Evolutionary conservation across 345 rosid genomes (phyloP).

Genomic region (Noccaea caerulescens): DNA sequence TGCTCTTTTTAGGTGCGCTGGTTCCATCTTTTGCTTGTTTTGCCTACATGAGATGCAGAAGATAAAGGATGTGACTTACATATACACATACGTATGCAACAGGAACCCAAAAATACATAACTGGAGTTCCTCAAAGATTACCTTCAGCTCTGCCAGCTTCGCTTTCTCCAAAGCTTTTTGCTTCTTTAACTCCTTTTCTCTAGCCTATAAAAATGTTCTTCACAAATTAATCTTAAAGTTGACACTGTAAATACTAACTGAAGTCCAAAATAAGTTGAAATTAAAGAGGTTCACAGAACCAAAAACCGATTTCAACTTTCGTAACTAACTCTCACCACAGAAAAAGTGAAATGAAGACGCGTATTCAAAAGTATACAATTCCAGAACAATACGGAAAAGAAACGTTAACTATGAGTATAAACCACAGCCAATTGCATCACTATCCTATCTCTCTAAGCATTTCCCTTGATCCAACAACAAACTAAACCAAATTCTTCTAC

Average conservation of each 20-base stretch:
- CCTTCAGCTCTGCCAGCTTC: conserved; percentile 65
- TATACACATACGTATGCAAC: no score
- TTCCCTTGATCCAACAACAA: background rate
- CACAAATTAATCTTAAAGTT: background rate
- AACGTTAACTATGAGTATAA: background rate
- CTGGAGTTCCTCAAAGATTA: conserved; percentile 25
- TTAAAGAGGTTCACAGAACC: background rate
- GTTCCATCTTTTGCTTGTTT: conserved; percentile 61
- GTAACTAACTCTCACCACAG: background rate
- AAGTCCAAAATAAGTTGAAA: background rate
- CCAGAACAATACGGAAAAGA: background rate
- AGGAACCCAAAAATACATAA: background rate
- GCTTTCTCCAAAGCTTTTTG: conserved; percentile 83
- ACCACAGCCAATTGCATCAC: conserved; percentile 22
- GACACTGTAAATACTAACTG: background rate
- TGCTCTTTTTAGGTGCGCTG: conserved; percentile 56
- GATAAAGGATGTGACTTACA: no score
- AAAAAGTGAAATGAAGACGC: background rate
- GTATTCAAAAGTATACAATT: conserved; percentile 12
- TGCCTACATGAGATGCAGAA: conserved; percentile 44
- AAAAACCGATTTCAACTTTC: background rate
- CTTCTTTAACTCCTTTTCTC: conserved; percentile 82
- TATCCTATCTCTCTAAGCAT: conserved; percentile 9
- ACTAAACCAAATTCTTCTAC: conserved; percentile 9
- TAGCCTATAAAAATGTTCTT: conserved; percentile 49